These are phyloP conservation scores for Akanthomyces dipterigenus DNA, from an alignment of 2,329 filamentous ascomycete species.

Conservation along the genomic window DNA sequence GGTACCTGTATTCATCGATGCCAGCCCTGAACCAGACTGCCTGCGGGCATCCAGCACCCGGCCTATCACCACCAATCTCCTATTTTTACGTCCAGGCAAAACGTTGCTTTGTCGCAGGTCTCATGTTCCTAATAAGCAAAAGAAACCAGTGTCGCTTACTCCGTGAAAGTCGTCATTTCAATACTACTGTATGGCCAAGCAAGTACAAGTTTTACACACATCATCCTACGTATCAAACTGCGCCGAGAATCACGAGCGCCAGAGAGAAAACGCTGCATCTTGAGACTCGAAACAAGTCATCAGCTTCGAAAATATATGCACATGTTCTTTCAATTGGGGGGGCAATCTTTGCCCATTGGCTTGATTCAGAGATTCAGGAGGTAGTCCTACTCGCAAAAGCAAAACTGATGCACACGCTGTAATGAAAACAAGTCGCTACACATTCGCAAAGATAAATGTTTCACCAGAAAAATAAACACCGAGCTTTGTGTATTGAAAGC, in stretches of 20 bases:
- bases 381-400: background rate
- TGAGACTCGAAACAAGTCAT: too few species aligned
- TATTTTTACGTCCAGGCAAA: background rate
- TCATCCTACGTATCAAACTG: background rate
- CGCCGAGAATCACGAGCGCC: background rate
- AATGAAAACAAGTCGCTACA: background rate
- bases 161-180: background rate
- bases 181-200: background rate
- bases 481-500: background rate
- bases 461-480: background rate
- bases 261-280: too few species aligned
- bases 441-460: background rate
- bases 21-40: slow-evolving; percentile 4
- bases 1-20: slow-evolving; percentile 2
- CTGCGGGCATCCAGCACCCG: background rate
- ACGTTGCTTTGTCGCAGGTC: background rate
- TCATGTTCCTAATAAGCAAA: background rate
- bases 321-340: background rate
- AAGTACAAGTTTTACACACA: background rate
- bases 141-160: background rate
- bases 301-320: background rate
- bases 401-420: background rate
- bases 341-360: background rate
- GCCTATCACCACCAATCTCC: background rate
- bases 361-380: background rate